These are phyloP conservation scores for Cladosporium sphaerospermum DNA, from an alignment of 2,329 filamentous ascomycete genomes.

Conservation along the genomic window DNA sequence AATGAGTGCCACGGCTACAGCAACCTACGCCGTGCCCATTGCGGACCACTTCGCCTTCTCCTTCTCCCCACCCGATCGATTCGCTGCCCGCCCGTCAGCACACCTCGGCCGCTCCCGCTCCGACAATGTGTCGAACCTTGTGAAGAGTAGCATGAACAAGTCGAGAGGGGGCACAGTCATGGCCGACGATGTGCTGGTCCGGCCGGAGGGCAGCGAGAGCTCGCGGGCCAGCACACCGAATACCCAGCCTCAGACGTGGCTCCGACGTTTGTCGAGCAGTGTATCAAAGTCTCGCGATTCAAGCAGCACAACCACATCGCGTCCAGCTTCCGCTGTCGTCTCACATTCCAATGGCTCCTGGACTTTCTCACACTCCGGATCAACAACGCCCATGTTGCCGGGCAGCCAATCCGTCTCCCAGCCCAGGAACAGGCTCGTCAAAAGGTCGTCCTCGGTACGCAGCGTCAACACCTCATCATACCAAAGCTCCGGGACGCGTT, in stretches of 20 bases:
- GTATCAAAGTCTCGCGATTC: constrained; percentile 29
- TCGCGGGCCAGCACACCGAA: constrained; percentile 14
- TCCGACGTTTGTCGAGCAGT: constrained; percentile 57
- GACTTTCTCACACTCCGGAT: constrained; percentile 44
- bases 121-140: constrained; percentile 7
- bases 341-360: constrained; percentile 56
- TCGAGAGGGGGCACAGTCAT: constrained; percentile 3
- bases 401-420: constrained; percentile 35
- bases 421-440: constrained; percentile 70
- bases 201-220: constrained; percentile 10
- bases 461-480: constrained; percentile 39
- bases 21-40: constrained; percentile 16
- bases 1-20: constrained; percentile 20
- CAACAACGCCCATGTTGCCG: constrained; percentile 57
- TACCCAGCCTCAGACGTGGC: constrained; percentile 45
- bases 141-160: constrained; percentile 8
- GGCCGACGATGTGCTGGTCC: constrained; percentile 2
- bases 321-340: constrained; percentile 60
- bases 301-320: constrained; percentile 51
- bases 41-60: constrained; percentile 12
- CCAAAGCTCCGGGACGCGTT: constrained; percentile 50
- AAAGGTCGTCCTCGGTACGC: constrained; percentile 58
- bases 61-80: constrained; percentile 13
- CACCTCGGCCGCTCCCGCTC: constrained; percentile 9
- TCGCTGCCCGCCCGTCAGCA: constrained; percentile 1